A percentile compares a stretch with the other conserved stretches of the same genome.
Evolutionary conservation across 2,329 filamentous ascomycete species (phyloP).

Genomic region (Arthrobotrys musiformis): DNA sequence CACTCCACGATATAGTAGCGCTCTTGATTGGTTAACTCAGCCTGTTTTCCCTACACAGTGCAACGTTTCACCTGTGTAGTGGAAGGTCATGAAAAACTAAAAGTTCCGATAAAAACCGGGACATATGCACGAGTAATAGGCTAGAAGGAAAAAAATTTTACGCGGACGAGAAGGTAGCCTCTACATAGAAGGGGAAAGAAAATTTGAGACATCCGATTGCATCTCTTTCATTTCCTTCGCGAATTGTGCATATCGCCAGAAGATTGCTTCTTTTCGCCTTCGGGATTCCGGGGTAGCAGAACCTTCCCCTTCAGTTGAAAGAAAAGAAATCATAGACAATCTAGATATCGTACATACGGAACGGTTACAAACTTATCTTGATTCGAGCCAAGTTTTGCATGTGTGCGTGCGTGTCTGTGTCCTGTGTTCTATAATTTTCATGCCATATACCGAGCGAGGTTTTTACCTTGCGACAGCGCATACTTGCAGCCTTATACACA

Average conservation of each 20-base stretch:
- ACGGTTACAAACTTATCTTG: constrained; percentile 3
- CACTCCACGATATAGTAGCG: neutral
- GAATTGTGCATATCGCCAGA: constrained; percentile 40
- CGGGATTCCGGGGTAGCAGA: constrained; percentile 41
- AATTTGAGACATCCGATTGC: constrained; percentile 25
- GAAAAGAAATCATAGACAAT: constrained; percentile 18
- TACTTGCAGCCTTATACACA: constrained; percentile 17
- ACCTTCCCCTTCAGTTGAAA: constrained; percentile 16
- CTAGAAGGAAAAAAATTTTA: constrained; percentile 12
- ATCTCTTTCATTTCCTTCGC: constrained; percentile 21
- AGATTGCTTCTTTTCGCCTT: constrained; percentile 40
- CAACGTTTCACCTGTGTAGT: constrained; percentile 28
- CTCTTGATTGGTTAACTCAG: neutral
- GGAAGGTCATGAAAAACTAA: constrained; percentile 3
- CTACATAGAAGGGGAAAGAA: neutral
- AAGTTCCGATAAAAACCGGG: constrained; percentile 27
- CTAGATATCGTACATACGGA: neutral
- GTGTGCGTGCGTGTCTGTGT: neutral
- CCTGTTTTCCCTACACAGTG: constrained; percentile 4
- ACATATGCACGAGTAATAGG: constrained; percentile 2
- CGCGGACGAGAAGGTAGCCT: neutral
- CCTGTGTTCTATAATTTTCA: neutral
- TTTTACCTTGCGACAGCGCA: constrained; percentile 39
- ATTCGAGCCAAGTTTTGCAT: constrained; percentile 5
- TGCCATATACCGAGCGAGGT: constrained; percentile 15